Conservation (phyloP, 2,329 filamentous ascomycete genomes). For the Cladosporium velox region DNA sequence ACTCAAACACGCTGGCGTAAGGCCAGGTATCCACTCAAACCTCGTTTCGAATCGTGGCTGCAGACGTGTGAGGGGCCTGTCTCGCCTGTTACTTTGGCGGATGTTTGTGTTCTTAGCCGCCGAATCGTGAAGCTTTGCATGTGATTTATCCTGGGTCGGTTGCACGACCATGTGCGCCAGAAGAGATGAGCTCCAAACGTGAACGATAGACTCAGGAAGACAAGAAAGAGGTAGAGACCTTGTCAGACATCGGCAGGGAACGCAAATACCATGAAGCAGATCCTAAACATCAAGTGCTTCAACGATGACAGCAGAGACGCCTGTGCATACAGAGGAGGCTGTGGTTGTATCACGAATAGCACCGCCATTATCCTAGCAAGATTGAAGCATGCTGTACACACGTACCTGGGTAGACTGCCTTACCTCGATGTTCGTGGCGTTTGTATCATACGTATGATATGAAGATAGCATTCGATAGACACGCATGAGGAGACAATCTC, state of each 20-base stretch:
- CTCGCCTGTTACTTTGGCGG: neutral
- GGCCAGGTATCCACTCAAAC: neutral
- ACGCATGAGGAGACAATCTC: neutral
- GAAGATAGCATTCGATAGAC: neutral
- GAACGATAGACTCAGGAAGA: neutral
- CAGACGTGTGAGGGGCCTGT: neutral
- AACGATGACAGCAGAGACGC: neutral
- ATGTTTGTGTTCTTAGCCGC: neutral
- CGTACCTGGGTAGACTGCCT: neutral
- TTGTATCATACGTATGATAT: neutral
- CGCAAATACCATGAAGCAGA: neutral
- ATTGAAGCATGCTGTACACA: neutral
- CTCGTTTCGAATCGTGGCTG: conserved; percentile 1
- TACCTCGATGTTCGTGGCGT: neutral
- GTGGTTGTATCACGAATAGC: neutral
- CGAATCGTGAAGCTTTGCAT: neutral
- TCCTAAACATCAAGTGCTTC: neutral
- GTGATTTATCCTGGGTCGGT: neutral
- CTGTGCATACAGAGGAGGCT: neutral
- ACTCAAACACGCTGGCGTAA: neutral
- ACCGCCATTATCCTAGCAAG: too few species aligned
- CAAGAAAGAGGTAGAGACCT: neutral
- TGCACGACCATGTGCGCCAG: neutral
- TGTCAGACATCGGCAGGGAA: neutral
- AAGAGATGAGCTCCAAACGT: neutral